phyloP scores from a whole-genome alignment of 352 stramenopile genomes.

The Globisporangium takayamanum region DNA sequence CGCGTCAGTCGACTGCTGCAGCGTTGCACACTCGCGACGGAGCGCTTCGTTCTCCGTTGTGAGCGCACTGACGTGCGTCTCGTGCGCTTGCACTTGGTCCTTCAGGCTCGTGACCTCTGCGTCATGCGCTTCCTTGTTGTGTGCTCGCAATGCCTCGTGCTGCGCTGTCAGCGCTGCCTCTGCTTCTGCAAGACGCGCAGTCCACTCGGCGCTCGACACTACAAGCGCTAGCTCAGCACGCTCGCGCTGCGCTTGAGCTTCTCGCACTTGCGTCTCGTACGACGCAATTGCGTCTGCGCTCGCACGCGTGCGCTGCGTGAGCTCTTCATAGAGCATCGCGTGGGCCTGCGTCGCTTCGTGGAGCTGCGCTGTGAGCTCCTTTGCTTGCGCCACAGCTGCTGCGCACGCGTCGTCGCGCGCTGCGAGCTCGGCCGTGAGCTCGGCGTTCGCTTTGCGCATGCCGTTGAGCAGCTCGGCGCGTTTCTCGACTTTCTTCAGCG shows the following conservation, averaged over 20 bases:
- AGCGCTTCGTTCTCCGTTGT: conserved; percentile 21
- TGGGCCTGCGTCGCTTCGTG: conserved; percentile 25
- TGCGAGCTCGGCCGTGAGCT: conserved; percentile 21
- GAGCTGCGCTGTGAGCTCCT: conserved; percentile 13
- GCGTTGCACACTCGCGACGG: conserved; percentile 3
- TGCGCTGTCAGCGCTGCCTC: conserved; percentile 5
- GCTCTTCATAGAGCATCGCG: conserved; percentile 31
- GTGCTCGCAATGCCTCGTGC: not conserved
- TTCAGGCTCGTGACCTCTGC: conserved; percentile 14
- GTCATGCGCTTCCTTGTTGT: conserved; percentile 1
- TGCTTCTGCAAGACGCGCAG: conserved; percentile 8
- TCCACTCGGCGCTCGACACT: conserved; percentile 10
- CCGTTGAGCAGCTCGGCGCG: conserved; percentile 68
- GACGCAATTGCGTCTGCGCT: conserved; percentile 15
- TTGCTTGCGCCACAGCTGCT: conserved; percentile 14
- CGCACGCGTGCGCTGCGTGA: conserved; percentile 28
- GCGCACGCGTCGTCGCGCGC: conserved; percentile 15
- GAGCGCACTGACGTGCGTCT: conserved; percentile 17
- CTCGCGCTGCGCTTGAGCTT: conserved; percentile 19
- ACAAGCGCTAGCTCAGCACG: conserved; percentile 13
- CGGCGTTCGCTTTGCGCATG: conserved; percentile 73
- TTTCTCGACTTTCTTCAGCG: conserved; percentile 80
- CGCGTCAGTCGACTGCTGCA: too few relatives aligned
- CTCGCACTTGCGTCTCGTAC: conserved; percentile 18
- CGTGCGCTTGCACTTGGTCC: conserved; percentile 16